A percentile compares a stretch with the other conserved stretches of the same genome.
phyloP scores from a whole-genome alignment of 108 stramenopile species.

The Asterionellopsis glacialis region DNA sequence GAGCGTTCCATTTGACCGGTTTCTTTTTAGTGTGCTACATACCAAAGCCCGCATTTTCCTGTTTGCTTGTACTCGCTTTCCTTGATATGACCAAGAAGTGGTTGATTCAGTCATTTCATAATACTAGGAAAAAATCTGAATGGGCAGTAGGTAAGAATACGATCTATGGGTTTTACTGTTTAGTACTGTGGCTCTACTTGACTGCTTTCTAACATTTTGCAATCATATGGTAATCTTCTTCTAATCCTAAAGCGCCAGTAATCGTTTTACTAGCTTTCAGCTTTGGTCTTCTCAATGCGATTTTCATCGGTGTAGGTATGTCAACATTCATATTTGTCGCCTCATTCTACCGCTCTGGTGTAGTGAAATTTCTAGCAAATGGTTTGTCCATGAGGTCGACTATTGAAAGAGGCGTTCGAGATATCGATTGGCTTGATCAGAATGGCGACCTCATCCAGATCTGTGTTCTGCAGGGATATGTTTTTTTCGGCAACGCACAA shows the following conservation, averaged over 20 bases:
- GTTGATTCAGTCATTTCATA: conserved; percentile 52
- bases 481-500: conserved; percentile 67
- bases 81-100: conserved; percentile 50
- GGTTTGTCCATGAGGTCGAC: conserved; percentile 47
- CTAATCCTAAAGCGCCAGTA: conserved; percentile 17
- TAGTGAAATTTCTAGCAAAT: conserved; percentile 58
- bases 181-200: not conserved
- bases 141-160: conserved; percentile 17
- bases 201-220: not conserved
- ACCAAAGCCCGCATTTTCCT: conserved; percentile 78
- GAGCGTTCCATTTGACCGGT: conserved; percentile 49
- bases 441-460: conserved; percentile 61
- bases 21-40: conserved; percentile 59
- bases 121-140: conserved; percentile 41
- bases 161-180: not conserved
- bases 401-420: conserved; percentile 41
- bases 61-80: conserved; percentile 52
- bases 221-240: not conserved
- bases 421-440: conserved; percentile 48
- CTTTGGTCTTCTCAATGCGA: conserved; percentile 37
- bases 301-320: conserved; percentile 45
- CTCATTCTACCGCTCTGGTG: conserved; percentile 50
- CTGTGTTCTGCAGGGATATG: conserved; percentile 56
- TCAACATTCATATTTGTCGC: conserved; percentile 69
- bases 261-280: conserved; percentile 44